Evolutionary conservation across 257 asterid species (phyloP).

Genomic region (Nicotiana attenuata): DNA sequence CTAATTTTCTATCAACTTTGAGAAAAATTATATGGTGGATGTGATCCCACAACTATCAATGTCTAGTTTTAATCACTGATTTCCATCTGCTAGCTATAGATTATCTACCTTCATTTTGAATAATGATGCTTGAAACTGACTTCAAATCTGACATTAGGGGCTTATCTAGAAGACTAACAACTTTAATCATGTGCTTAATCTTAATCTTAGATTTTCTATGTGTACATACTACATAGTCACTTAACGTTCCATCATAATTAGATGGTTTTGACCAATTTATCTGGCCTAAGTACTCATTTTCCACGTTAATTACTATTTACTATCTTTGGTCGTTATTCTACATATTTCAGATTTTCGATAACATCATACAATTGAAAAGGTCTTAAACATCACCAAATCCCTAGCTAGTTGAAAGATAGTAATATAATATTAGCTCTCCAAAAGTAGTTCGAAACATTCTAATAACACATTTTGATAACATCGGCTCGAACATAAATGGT

Average conservation of each 20-base stretch:
- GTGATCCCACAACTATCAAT: neutral
- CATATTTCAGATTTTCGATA: neutral
- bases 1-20: constrained; percentile 4
- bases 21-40: neutral
- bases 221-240: neutral
- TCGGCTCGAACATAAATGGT: too few relatives aligned
- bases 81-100: neutral
- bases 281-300: neutral
- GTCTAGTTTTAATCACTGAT: neutral
- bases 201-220: neutral
- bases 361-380: too few relatives aligned
- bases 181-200: neutral
- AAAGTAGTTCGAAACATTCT: too few relatives aligned
- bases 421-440: too few relatives aligned
- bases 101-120: neutral
- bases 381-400: too few relatives aligned
- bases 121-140: constrained; percentile 2
- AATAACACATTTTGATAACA: too few relatives aligned
- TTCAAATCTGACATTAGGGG: neutral
- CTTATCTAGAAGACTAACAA: neutral
- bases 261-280: neutral
- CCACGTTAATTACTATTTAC: neutral
- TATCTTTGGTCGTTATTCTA: neutral
- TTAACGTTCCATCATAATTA: neutral
- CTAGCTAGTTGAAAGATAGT: too few relatives aligned